Evolutionary conservation across 2,329 filamentous ascomycete species (phyloP), one percentile per base, ranked within the genome.

Genomic region (Xylariales sp.): DNA sequence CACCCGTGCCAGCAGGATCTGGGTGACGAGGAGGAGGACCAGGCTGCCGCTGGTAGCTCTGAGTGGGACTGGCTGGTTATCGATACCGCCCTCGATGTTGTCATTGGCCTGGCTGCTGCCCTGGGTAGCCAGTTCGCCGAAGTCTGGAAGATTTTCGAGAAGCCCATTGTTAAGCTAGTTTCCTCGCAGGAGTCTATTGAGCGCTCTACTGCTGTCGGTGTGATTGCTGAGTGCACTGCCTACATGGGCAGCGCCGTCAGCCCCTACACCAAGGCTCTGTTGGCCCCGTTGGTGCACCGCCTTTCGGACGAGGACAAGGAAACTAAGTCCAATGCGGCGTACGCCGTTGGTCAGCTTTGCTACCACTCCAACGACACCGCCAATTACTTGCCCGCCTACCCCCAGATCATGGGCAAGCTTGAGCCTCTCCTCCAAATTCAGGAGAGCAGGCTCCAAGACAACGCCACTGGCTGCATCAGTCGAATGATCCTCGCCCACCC

Each of bases 21-120:
- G 16, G 87, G 85, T 31, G 84, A 86, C 43, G 83, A 88, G 44
- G 85, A 87, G 40, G 89, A 91, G 51, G 78, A 84, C 45, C 75
- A 80, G 40, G 81, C 82, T 8, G 79, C 85, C 40, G 70, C 69
- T 38, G 91, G 89, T 59, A 85, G 85, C 20, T 95, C 91, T 3
- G 93, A 98, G 67, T 95, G 95, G 55, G 93, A 97, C 70, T 97
- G 93, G 93, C 78, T 96, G 14, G 84, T 95, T 36, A 85, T 97
- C 38, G 93, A 98, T 67, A 95, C 89, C 8, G 90, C 88, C 24
- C 78, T 97, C 39, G 93, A 97, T 49, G 88, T 95, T 32, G 74
- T 96, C 35, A 88, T 88, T 36, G 88, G 87, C 25, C 77, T 97
- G 28, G 83, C 90, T 15, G 79, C 81, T 32, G 88, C 88, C 21